Evolutionary conservation across 176 grass and related monocot genomes (phyloP).

Genomic region (Themeda triandra): DNA sequence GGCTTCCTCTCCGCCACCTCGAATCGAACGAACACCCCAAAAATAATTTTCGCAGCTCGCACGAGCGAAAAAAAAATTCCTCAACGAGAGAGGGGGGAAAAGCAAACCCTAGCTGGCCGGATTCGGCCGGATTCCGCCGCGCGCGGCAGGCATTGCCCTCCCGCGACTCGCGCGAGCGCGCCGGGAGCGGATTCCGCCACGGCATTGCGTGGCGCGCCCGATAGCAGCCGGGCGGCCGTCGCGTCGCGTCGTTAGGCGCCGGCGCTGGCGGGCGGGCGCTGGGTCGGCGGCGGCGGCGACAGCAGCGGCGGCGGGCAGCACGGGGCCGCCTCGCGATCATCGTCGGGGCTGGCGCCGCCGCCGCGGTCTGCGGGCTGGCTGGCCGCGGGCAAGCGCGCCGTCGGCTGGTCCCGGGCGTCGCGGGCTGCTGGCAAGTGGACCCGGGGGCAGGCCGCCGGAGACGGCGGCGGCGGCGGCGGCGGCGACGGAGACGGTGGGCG

Average conservation of each 20-base stretch:
- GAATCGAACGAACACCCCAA: background rate
- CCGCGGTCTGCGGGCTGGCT: background rate
- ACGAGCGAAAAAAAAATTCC: background rate
- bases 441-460: conserved; percentile 46
- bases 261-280: background rate
- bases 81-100: background rate
- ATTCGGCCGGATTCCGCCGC: conserved; percentile 28
- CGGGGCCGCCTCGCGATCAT: background rate
- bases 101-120: conserved; percentile 31
- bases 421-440: background rate
- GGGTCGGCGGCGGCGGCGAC: background rate
- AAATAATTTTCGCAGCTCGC: conserved; percentile 10
- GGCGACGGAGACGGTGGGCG: conserved; percentile 28
- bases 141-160: conserved; percentile 32
- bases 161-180: background rate
- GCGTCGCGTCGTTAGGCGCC: background rate
- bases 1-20: conserved; percentile 25
- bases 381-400: background rate
- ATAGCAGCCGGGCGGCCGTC: background rate
- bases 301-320: background rate
- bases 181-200: too few species aligned
- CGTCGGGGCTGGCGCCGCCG: conserved; percentile 17
- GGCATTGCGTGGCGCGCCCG: too few species aligned
- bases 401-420: background rate
- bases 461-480: conserved; percentile 41